Base-by-base conservation (phyloP, 2,329 filamentous ascomycete genomes). In the Neofusicoccum cordaticola region DNA sequence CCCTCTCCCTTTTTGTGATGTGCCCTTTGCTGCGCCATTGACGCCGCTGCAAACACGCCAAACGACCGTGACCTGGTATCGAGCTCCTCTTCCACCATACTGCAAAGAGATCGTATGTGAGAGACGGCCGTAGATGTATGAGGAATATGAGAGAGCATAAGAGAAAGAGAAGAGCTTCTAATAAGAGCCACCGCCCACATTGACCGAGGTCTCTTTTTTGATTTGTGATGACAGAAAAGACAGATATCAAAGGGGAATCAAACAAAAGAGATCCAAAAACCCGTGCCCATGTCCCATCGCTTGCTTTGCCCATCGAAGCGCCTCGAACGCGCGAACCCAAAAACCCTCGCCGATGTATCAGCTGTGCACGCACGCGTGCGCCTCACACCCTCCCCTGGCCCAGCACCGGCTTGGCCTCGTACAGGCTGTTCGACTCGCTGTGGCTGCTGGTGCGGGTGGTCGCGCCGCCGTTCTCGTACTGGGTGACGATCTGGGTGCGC, bases 401-500 rank as follows among this genome's bases (percentile, higher is more conserved):
- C 41, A 45, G 56, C 2, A 47, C 31, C 15, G 41, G 56, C 41
- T 35, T 39, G 6, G 31, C n/a, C 34, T 50, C 63, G 53, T 65
- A 58, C 45, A 61, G 27, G 22, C 63, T 65, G 27, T 53, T 35
- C 13, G 35, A 12, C 37, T 61, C 48, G 37, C 61, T 63, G n/a
- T 65, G 37, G 37, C 48, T 53, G 47, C 61, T 63, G 9, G 22
- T 37, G 13, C 45, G 47, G 58, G 41, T 63, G n/a, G 50, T 42
- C 7, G 27, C 15, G 15, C 15, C 15, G n/a, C 56, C 52, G 31
- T 11, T 11, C 37, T 62, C 57, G 27, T 44, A 57, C 42, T 63
- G 64, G 6, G 64, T 65, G 19, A 44, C 41, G 50, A 65, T 65
- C 47, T 65, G 57, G 8, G 64, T 65, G 34, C 60, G 57, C 6